These are phyloP conservation scores for Durusdinium trenchii DNA, from an alignment of 73 alveolate genomes.

Conservation along the genomic window DNA sequence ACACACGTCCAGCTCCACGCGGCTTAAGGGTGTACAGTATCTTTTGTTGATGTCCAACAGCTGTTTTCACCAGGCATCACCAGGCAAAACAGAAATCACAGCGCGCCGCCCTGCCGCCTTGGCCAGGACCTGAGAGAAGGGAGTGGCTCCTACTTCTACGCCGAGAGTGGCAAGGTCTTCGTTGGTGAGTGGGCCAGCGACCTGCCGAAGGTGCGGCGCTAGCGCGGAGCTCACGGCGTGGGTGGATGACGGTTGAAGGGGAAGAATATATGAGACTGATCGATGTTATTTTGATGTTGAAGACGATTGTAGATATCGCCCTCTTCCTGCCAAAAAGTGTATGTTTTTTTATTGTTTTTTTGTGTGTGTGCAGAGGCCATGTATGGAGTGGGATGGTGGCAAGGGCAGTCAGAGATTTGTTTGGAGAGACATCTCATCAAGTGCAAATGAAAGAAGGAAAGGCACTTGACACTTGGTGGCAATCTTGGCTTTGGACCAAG, in stretches of 20 bases:
- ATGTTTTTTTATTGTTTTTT: no score
- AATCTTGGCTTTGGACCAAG: background rate
- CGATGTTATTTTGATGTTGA: background rate
- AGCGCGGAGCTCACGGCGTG: no score
- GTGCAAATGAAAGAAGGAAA: background rate
- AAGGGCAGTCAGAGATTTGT: background rate
- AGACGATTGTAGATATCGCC: no score
- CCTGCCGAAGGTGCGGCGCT: slow-evolving; percentile 97
- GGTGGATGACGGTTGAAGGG: background rate
- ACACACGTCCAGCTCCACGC: no score
- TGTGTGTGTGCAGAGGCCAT: background rate
- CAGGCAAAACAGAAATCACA: no score
- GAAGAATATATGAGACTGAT: background rate
- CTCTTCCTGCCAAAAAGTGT: no score
- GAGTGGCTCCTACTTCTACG: slow-evolving; percentile 97
- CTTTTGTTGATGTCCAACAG: no score
- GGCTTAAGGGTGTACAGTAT: no score
- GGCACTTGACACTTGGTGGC: background rate
- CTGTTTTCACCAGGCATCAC: no score
- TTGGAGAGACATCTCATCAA: background rate
- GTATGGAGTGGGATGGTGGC: background rate
- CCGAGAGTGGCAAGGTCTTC: slow-evolving; percentile 97
- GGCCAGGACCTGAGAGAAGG: slow-evolving; percentile 97
- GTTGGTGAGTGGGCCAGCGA: slow-evolving; percentile 98
- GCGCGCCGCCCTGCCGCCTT: no score